Evolutionary conservation across 805 yeast species (phyloP), one percentile per base, ranked within the genome.

Genomic region (Saturnispora gosingensis): DNA sequence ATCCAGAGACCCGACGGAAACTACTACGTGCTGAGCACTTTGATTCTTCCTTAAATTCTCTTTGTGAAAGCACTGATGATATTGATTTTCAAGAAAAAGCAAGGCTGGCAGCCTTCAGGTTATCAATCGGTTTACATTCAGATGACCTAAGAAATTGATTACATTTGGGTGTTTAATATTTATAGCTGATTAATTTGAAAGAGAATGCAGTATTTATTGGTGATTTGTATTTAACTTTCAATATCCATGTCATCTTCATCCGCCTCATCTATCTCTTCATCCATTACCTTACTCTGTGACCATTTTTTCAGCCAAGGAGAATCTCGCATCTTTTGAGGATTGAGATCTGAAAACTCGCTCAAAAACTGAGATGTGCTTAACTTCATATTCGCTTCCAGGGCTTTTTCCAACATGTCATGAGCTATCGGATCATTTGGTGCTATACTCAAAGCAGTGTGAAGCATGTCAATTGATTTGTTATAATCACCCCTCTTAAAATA

Each of bases 341-440:
- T 32, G 15, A 50, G 46, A 20, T 43, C 43, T 3, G 27, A 25
- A 28, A 49, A 43, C n/a, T 43, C 43, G 38, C 32, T 44, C 6
- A 55, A 25, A 30, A 53, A 52, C 45, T 50, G 49, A 38, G 45
- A 58, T 52, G 65, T 67, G 6, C 61, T 55, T 13, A 63, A 44
- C 16, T 60, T 59, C 52, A 67, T 58, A 63, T 83, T 84, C 28
- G 76, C 71, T 54, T 83, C 89, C 47, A 85, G 68, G 3, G 98
- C 97, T 56, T 95, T 76, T 57, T 80, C 80, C 54, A 93, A 70
- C 45, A 93, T 67, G 60, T 91, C 97, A 10, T 80, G 72, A 0
- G 97, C 93, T 16, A 89, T 84, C 0, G 91, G 85, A 63, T 91
- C 96, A 42, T 81, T 76, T 1, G 96, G 90, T 9, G 80, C 68